phyloP scores from a whole-genome alignment of 208 protist genomes.

The Polymyxa betae region DNA sequence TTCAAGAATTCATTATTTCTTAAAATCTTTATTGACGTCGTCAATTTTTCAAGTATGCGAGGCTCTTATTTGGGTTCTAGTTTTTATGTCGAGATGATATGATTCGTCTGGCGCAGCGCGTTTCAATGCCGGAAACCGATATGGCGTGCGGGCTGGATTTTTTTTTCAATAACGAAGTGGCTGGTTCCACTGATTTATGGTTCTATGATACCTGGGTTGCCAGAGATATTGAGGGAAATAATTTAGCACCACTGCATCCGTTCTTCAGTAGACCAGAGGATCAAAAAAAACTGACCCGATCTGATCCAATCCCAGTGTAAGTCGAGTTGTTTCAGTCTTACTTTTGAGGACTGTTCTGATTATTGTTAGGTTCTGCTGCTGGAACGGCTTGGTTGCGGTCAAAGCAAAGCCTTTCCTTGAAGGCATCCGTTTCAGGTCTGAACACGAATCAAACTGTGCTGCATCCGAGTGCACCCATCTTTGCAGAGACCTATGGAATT shows the following conservation, averaged over 20 bases:
- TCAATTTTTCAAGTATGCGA: too few species aligned
- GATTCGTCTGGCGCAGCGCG: not conserved
- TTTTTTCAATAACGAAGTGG: not conserved
- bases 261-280: not conserved
- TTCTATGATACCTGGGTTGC: slow-evolving; percentile 10
- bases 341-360: not conserved
- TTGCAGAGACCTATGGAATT: not conserved
- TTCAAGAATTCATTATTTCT: too few species aligned
- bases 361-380: not conserved
- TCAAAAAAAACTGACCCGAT: not conserved
- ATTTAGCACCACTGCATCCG: not conserved
- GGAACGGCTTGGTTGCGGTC: not conserved
- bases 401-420: not conserved
- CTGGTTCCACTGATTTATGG: not conserved
- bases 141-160: not conserved
- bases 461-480: not conserved
- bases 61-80: not conserved
- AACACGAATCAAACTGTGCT: not conserved
- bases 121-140: not conserved
- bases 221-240: not conserved
- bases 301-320: not conserved
- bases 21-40: too few species aligned
- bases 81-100: not conserved
- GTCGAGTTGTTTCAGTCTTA: not conserved
- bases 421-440: slow-evolving; percentile 14